These are phyloP conservation scores for Candida maesae DNA, from an alignment of 805 yeast species.

Conservation along the genomic window DNA sequence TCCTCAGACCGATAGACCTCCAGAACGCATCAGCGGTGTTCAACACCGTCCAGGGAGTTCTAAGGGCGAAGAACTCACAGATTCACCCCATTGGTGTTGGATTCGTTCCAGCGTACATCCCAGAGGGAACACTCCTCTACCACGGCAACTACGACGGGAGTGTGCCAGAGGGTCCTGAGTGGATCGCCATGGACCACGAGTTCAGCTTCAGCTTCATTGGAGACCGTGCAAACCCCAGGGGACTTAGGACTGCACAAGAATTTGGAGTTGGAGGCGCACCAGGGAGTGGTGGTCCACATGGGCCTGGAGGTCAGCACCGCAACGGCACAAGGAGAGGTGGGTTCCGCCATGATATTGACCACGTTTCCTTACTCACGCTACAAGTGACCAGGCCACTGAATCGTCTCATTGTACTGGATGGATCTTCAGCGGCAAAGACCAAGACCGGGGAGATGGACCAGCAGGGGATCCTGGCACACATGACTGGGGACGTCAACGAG, in stretches of 20 bases:
- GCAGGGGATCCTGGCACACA: constrained; percentile 40
- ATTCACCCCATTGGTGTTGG: constrained; percentile 54
- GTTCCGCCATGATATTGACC: constrained; percentile 4
- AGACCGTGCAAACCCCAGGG: constrained; percentile 16
- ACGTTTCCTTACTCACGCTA: constrained; percentile 40
- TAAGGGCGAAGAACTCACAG: constrained; percentile 49
- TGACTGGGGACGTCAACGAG: constrained; percentile 37
- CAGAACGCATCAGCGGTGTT: constrained; percentile 53
- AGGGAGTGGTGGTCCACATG: not conserved
- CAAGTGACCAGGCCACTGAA: constrained; percentile 43
- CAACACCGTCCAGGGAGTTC: constrained; percentile 49
- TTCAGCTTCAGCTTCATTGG: constrained; percentile 50
- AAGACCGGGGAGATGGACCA: constrained; percentile 60
- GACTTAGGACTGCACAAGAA: constrained; percentile 1
- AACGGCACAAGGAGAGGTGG: not conserved
- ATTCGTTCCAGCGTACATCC: constrained; percentile 56
- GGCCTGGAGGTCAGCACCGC: too few species aligned
- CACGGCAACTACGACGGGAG: constrained; percentile 44
- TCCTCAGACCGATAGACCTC: constrained; percentile 29
- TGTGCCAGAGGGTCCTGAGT: constrained; percentile 48
- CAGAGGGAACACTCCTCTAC: constrained; percentile 54
- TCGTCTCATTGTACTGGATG: constrained; percentile 52
- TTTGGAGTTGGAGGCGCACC: constrained; percentile 1
- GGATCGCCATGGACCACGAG: constrained; percentile 65
- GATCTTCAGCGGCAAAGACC: constrained; percentile 65